Conservation (phyloP, 768 basidiomycete genomes). For the Sarcodon sp. region DNA sequence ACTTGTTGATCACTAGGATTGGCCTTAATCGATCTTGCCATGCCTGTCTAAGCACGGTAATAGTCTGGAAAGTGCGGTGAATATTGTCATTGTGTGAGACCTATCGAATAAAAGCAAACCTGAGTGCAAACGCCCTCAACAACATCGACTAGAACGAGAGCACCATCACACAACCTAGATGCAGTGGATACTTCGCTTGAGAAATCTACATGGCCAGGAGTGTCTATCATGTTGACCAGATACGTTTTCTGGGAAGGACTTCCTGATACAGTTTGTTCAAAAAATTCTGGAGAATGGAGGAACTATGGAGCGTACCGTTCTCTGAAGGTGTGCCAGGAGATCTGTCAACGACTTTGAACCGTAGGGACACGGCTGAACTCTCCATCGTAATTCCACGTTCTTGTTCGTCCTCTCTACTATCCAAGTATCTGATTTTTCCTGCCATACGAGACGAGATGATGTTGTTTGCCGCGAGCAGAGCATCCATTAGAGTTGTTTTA, state of each 20-base stretch:
- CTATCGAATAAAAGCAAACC: constrained; percentile 23
- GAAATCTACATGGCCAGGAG: constrained; percentile 98
- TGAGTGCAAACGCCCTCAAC: constrained; percentile 99
- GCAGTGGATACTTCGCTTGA: constrained; percentile 95
- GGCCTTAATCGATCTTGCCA: constrained; percentile 85
- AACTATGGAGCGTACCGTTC: too few relatives aligned
- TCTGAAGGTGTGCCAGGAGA: too few relatives aligned
- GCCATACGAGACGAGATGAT: constrained; percentile 94
- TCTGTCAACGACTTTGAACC: constrained; percentile 65
- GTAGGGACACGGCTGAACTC: constrained; percentile 84
- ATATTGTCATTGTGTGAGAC: background rate
- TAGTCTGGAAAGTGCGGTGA: constrained; percentile 43
- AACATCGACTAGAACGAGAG: constrained; percentile 89
- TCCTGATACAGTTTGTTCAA: constrained; percentile 30
- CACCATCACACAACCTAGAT: constrained; percentile 88
- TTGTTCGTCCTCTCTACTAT: constrained; percentile 94
- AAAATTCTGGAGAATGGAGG: background rate
- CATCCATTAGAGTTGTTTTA: constrained; percentile 92
- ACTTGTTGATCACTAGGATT: constrained; percentile 92
- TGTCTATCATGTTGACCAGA: constrained; percentile 93
- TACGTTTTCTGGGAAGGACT: constrained; percentile 48
- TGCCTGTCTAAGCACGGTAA: constrained; percentile 89
- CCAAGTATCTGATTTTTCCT: constrained; percentile 91
- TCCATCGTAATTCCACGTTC: constrained; percentile 99
- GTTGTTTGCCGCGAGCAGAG: constrained; percentile 91